Evolutionary conservation across 768 basidiomycete species (phyloP).

Genomic region (Tricholomella constricta): DNA sequence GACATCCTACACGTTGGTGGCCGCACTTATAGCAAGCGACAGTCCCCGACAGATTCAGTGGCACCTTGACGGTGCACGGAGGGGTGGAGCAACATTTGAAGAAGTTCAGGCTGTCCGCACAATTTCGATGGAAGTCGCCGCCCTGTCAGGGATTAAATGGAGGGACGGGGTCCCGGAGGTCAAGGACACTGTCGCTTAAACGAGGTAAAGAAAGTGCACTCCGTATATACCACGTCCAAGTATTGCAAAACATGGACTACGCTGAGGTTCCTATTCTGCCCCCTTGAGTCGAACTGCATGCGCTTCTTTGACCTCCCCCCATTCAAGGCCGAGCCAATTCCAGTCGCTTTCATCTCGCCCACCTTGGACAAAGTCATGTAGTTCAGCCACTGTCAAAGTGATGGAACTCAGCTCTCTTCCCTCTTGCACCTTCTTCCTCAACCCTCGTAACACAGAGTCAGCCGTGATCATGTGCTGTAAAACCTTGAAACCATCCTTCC

Average conservation of each 20-base stretch:
- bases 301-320: conserved; percentile 13
- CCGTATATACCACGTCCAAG: not conserved
- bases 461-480: conserved; percentile 21
- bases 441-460: conserved; percentile 13
- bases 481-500: conserved; percentile 22
- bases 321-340: conserved; percentile 18
- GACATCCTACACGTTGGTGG: conserved; percentile 61
- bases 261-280: not conserved
- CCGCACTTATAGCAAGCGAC: conserved; percentile 61
- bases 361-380: conserved; percentile 15
- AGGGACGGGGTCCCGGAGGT: conserved; percentile 53
- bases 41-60: conserved; percentile 65
- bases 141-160: conserved; percentile 53
- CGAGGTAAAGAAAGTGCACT: not conserved
- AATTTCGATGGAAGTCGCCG: conserved; percentile 55
- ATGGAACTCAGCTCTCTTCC: conserved; percentile 3
- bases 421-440: conserved; percentile 12
- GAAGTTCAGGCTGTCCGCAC: conserved; percentile 55
- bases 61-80: conserved; percentile 60
- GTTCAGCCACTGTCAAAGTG: conserved; percentile 6
- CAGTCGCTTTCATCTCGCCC: conserved; percentile 14
- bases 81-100: conserved; percentile 54
- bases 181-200: conserved; percentile 12
- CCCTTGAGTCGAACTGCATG: conserved; percentile 5
- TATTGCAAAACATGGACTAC: not conserved